phyloP scores from a whole-genome alignment of 2,329 filamentous ascomycete species.

The Alternaria sp. region DNA sequence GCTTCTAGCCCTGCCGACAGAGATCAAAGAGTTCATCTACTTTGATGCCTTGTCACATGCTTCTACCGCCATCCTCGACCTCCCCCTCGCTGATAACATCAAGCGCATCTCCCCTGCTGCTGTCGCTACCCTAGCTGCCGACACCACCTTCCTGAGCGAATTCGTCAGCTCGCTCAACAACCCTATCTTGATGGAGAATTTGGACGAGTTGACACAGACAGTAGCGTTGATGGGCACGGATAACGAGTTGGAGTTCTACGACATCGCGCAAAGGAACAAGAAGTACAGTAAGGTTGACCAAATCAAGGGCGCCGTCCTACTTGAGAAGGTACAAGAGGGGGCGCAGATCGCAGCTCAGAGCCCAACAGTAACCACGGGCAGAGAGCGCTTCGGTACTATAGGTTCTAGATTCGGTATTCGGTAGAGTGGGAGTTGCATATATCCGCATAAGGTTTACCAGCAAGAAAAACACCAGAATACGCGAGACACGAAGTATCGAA shows the following conservation, averaged over 20 bases:
- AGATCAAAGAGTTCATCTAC: slow-evolving; percentile 98
- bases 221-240: slow-evolving; percentile 85
- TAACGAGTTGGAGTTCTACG: slow-evolving; percentile 97
- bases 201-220: slow-evolving; percentile 94
- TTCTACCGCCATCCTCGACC: slow-evolving; percentile 80
- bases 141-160: slow-evolving; percentile 82
- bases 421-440: not conserved
- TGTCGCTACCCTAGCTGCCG: slow-evolving; percentile 79
- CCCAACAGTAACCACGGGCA: slow-evolving; percentile 37
- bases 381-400: slow-evolving; percentile 47
- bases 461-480: not conserved
- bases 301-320: slow-evolving; percentile 82
- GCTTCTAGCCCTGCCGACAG: slow-evolving; percentile 87
- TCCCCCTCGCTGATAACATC: slow-evolving; percentile 81
- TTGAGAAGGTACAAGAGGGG: slow-evolving; percentile 74
- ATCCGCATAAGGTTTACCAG: not conserved
- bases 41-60: slow-evolving; percentile 95
- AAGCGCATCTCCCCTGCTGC: slow-evolving; percentile 88
- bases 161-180: slow-evolving; percentile 91
- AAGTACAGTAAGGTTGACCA: slow-evolving; percentile 95
- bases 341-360: slow-evolving; percentile 48
- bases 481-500: not conserved
- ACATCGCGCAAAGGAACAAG: slow-evolving; percentile 86
- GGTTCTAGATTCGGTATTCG: slow-evolving; percentile 46
- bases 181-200: slow-evolving; percentile 84